Base-by-base conservation (phyloP, 257 asterid species). In the Lycium ferocissimum region DNA sequence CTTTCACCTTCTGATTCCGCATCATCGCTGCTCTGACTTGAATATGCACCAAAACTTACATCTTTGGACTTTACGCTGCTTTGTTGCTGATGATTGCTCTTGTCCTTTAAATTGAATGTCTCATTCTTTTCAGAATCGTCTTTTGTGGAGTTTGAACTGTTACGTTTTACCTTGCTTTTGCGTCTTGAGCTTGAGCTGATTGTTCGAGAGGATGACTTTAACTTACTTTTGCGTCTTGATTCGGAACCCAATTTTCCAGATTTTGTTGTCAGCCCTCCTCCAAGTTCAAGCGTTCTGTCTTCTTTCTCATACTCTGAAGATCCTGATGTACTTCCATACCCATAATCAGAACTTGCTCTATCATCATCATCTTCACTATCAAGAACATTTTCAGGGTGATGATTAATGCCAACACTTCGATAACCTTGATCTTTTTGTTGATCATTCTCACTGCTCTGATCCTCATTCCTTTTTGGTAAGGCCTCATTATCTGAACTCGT, bases 201-300 rank as follows among this genome's bases (percentile, higher is more conserved):
- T 72, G 85, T 84, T 80, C 54, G 80, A 9, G 89, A 79, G 79
- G 81, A 87, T 40, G 87, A 80, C 71, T 86, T 88, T 67, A 80
- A 62, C 56, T 72, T 83, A 66, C 49, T 86, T 22, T 85, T 56
- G 0, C 59, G 45, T 54, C 47, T 67, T 70, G 76, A 38, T 82
- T 83, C 81, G 43, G 69, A 59, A 56, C 70, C n/a, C 49, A 7
- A 58, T 45, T 85, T 84, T 40, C 79, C 78, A 56, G 79, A 79
- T 73, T 66, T 15, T 20, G 66, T 26, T 5, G 20, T 80, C 71
- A 49, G 35, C 13, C 54, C 83, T 79, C 17, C 59, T 66, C 26
- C 58, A 33, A 9, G 67, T 85, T 85, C 43, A 20, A 26, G 6
- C 61, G 49, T 18, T 35, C 33, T 58, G 11, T 59, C 82, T 26